Base-by-base conservation (phyloP, 2,329 filamentous ascomycete species). In the Botrytis tulipae region DNA sequence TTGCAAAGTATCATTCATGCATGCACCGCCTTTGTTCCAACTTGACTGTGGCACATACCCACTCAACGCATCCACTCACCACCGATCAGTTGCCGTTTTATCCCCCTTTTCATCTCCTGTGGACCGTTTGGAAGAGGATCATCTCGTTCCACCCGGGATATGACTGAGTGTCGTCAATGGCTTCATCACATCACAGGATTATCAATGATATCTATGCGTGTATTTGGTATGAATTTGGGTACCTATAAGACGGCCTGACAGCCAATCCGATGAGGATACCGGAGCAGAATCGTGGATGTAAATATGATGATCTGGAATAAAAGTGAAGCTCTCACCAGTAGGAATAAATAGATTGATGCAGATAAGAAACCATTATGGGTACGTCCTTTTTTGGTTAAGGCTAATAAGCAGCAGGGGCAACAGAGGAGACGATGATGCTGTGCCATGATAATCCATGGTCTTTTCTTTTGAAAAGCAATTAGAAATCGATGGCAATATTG, bases 81-180 rank as follows among this genome's bases (percentile, higher is more conserved):
- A 57, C 14, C 51, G 54, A 68, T 72, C 70, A 57, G 54, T 68
- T 68, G 40, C 70, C 44, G 62, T 72, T 72, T 60, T 72, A 68
- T 40, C 62, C 70, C 70, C 70, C 63, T 65, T 51, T 72, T 48
- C 48, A 72, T 18, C 69, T 71, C 48, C 48, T n/a, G 25, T 54
- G 48, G 48, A 54, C 48, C 46, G 46, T 63, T 63, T 40, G 32
- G 22, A 61, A 61, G 57, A 59, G 14, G 70, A 72, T 72, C 44
- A 37, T 66, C 70, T 42, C 42, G 37, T 44, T 48, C 60, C 29
- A 59, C 25, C 29, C 40, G 60, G 37, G 61, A n/a, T 67, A 20
- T 40, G 61, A 37, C 44, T 72, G 35, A 66, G 25, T 46, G 48
- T 68, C 35, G 48, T 57, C 65, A 68, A 68, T 57, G 65, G 8